Evolutionary conservation across 2,329 filamentous ascomycete species (phyloP).

Genomic region (Phaeophleospora eucalypticola): DNA sequence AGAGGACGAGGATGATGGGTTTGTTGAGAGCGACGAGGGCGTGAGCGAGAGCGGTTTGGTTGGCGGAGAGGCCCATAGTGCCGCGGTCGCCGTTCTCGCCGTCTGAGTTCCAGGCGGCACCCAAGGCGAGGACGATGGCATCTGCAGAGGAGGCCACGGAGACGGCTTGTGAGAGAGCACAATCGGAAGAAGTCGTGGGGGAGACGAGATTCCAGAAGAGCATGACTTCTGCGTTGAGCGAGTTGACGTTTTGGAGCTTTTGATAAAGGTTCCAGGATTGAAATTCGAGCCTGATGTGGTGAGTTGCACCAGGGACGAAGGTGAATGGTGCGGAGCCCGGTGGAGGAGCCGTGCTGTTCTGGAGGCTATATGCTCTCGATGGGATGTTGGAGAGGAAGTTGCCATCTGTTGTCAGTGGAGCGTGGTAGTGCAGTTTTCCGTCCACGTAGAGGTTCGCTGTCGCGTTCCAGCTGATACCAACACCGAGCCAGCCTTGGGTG

Average conservation of each 20-base stretch:
- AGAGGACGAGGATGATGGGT: slow-evolving; percentile 10
- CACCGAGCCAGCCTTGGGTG: slow-evolving; percentile 16
- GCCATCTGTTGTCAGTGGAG: slow-evolving; percentile 13
- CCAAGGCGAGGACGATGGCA: slow-evolving; percentile 10
- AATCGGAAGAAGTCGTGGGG: neutral
- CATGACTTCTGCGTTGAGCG: slow-evolving; percentile 15
- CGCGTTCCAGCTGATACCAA: slow-evolving; percentile 14
- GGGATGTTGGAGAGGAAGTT: slow-evolving; percentile 20
- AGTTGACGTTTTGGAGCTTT: slow-evolving; percentile 15
- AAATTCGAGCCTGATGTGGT: slow-evolving; percentile 16
- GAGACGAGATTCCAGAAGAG: slow-evolving; percentile 20
- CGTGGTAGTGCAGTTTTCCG: slow-evolving; percentile 10
- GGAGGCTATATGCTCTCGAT: slow-evolving; percentile 4
- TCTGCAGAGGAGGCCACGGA: slow-evolving; percentile 6
- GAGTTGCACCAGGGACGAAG: slow-evolving; percentile 12
- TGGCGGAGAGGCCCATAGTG: slow-evolving; percentile 10
- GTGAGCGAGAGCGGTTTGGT: slow-evolving; percentile 13
- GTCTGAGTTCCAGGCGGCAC: slow-evolving; percentile 14
- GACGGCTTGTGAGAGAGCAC: slow-evolving; percentile 2
- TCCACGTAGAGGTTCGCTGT: slow-evolving; percentile 17
- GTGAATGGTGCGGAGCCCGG: slow-evolving; percentile 14
- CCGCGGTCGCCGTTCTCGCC: slow-evolving; percentile 17
- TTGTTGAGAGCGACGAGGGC: slow-evolving; percentile 9
- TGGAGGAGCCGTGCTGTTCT: slow-evolving; percentile 14
- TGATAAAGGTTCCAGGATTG: slow-evolving; percentile 17